phyloP scores from a whole-genome alignment of 768 basidiomycete species.

The Melanogaster broomeanus region DNA sequence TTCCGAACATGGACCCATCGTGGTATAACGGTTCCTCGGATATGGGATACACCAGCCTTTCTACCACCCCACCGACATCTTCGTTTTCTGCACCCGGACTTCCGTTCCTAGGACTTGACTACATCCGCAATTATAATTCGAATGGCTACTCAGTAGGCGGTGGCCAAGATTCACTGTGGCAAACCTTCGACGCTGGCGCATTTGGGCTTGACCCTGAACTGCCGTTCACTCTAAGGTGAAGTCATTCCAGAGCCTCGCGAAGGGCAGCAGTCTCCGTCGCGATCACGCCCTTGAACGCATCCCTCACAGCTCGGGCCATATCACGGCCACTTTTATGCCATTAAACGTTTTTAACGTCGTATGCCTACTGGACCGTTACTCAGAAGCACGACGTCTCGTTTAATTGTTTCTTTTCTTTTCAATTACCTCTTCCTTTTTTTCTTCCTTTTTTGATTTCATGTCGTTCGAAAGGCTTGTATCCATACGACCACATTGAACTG shows the following conservation, averaged over 20 bases:
- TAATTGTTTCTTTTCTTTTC: constrained; percentile 3
- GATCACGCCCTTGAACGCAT: constrained; percentile 17
- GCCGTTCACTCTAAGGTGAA: constrained; percentile 60
- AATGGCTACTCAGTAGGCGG: constrained; percentile 35
- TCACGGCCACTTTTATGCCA: constrained; percentile 1
- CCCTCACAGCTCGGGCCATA: not conserved
- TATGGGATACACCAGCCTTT: constrained; percentile 46
- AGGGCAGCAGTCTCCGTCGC: constrained; percentile 29
- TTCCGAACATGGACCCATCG: constrained; percentile 41
- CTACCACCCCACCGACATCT: constrained; percentile 61
- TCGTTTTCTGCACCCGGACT: constrained; percentile 70
- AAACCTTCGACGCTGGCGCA: constrained; percentile 69
- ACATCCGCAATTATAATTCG: constrained; percentile 73
- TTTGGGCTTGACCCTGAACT: constrained; percentile 80
- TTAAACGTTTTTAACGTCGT: constrained; percentile 14
- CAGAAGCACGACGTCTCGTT: not conserved
- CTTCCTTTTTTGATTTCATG: not conserved
- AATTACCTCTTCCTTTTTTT: constrained; percentile 7
- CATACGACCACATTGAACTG: constrained; percentile 22
- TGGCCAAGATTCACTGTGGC: constrained; percentile 49
- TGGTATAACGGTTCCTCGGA: constrained; percentile 35
- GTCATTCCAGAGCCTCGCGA: constrained; percentile 30
- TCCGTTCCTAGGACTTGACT: constrained; percentile 86
- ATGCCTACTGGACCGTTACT: constrained; percentile 11
- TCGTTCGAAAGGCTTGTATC: constrained; percentile 27